Percentiles rank a stretch among this genome's conserved stretches.
These are phyloP conservation scores for Thelephora terrestris DNA, from an alignment of 1,284 basidiomycete genomes.

Conservation along the genomic window DNA sequence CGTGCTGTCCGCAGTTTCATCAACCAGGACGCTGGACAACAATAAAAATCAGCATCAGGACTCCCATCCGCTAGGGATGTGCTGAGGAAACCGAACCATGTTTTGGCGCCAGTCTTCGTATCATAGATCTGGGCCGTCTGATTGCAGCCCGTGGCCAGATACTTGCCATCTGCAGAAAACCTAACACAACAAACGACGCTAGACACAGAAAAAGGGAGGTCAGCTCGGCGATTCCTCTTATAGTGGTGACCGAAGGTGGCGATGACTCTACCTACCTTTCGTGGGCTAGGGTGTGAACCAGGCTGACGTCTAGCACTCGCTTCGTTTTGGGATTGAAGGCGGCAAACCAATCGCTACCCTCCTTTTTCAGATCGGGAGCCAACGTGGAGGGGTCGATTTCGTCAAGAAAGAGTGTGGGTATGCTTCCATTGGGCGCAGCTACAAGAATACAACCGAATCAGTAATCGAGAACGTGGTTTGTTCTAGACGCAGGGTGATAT, in stretches of 20 bases:
- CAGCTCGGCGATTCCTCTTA: background rate
- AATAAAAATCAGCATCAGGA: background rate
- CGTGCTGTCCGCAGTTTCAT: constrained; percentile 40
- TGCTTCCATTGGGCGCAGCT: background rate
- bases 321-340: constrained; percentile 87
- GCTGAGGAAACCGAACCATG: constrained; percentile 41
- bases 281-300: constrained; percentile 88
- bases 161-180: constrained; percentile 85
- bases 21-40: constrained; percentile 38
- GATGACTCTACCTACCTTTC: constrained; percentile 54
- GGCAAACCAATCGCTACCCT: constrained; percentile 92
- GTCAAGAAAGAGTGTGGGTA: constrained; percentile 27
- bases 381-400: constrained; percentile 37
- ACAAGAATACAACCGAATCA: background rate
- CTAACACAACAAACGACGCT: constrained; percentile 89
- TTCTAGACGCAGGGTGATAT: background rate
- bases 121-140: constrained; percentile 86
- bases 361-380: constrained; percentile 55
- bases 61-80: background rate
- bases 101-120: constrained; percentile 74
- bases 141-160: constrained; percentile 87
- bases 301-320: constrained; percentile 73
- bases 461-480: too few relatives aligned
- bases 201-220: background rate
- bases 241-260: background rate